Evolutionary conservation across 805 yeast genomes (phyloP).

Genomic region (Candida odintsovae): DNA sequence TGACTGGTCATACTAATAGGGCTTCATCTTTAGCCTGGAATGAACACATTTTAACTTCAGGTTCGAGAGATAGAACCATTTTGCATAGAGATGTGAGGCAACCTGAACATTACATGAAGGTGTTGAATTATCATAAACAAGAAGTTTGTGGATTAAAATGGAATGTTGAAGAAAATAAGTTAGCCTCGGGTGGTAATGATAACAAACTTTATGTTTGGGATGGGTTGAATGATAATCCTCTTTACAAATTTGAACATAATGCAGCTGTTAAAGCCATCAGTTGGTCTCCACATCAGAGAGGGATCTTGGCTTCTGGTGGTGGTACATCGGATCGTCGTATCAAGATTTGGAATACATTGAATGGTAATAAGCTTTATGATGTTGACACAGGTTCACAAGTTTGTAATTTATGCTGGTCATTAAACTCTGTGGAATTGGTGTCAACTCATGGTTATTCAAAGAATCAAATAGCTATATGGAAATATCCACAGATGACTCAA

Average conservation of each 20-base stretch:
- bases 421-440: conserved; percentile 85
- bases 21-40: conserved; percentile 93
- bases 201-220: conserved; percentile 86
- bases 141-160: conserved; percentile 96
- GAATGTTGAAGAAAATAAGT: conserved; percentile 85
- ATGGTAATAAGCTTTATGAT: conserved; percentile 67
- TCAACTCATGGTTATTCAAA: conserved; percentile 93
- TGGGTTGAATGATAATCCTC: conserved; percentile 59
- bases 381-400: conserved; percentile 97
- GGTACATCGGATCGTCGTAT: conserved; percentile 92
- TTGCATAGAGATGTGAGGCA: conserved; percentile 88
- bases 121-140: conserved; percentile 73
- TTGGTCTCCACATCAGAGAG: conserved; percentile 97
- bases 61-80: conserved; percentile 79
- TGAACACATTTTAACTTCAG: conserved; percentile 80
- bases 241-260: conserved; percentile 75
- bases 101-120: conserved; percentile 72
- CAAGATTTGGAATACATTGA: conserved; percentile 87
- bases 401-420: conserved; percentile 90
- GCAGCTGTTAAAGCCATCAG: conserved; percentile 97
- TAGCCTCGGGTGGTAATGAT: conserved; percentile 96
- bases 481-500: conserved; percentile 85
- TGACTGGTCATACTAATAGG: conserved; percentile 85
- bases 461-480: conserved; percentile 91
- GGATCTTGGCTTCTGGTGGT: conserved; percentile 91